These are phyloP conservation scores for Syzygium oleosum DNA, from an alignment of 345 rosid species.

Conservation along the genomic window DNA sequence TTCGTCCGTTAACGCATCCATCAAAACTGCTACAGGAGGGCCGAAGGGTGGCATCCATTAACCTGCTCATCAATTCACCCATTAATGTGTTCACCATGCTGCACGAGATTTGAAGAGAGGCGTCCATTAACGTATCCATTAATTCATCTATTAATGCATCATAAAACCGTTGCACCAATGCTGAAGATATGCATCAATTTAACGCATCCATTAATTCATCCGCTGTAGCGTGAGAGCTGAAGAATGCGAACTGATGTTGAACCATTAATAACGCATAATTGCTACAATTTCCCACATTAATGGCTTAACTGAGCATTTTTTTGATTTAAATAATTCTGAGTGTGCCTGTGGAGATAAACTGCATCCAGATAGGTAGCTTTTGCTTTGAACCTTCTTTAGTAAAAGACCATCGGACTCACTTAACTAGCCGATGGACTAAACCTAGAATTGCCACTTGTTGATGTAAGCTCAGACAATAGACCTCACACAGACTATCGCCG, in stretches of 20 bases:
- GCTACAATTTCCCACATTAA: neutral
- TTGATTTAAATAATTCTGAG: neutral
- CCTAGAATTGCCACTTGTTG: neutral
- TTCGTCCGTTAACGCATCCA: neutral
- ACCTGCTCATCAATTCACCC: neutral
- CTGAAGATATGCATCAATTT: neutral
- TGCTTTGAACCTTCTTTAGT: neutral
- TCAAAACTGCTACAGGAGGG: neutral
- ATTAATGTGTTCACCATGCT: no score
- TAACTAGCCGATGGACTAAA: neutral
- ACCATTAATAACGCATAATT: no score
- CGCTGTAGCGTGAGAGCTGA: no score
- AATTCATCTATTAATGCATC: neutral
- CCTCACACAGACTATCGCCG: no score
- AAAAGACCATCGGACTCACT: neutral
- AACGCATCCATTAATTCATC: neutral
- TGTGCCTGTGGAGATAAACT: neutral
- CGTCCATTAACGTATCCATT: neutral
- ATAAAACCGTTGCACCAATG: no score
- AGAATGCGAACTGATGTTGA: neutral
- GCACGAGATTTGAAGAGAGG: neutral
- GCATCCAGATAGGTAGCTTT: neutral
- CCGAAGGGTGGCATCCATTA: neutral
- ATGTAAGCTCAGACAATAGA: neutral
- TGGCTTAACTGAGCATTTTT: neutral